phyloP scores from a whole-genome alignment of 2,329 filamentous ascomycete species.

The Paraphaeosphaeria sporulosa region DNA sequence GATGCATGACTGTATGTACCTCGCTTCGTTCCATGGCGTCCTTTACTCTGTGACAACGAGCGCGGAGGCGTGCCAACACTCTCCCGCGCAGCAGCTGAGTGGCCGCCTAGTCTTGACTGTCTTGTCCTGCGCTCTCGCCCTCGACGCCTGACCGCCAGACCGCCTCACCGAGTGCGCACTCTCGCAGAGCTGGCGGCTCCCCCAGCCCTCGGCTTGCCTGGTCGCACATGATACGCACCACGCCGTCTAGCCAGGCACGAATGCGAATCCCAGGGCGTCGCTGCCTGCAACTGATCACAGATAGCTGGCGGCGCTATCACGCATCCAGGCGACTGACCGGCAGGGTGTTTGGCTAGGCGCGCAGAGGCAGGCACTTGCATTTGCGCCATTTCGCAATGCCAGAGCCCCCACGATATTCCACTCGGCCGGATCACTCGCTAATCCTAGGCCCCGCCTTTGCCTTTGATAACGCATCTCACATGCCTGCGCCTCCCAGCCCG shows the following conservation, averaged over 20 bases:
- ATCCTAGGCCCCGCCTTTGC: constrained; percentile 8
- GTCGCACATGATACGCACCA: constrained; percentile 2
- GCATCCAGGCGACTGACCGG: not conserved
- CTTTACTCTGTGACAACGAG: not conserved
- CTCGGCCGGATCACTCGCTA: constrained; percentile 5
- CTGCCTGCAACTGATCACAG: constrained; percentile 2
- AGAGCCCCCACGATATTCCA: constrained; percentile 5
- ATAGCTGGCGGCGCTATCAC: not conserved
- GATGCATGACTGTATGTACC: constrained; percentile 13
- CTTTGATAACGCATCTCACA: constrained; percentile 26
- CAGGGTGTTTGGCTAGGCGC: constrained; percentile 11
- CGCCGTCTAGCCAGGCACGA: constrained; percentile 5
- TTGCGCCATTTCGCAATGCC: constrained; percentile 12
- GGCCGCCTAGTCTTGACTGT: not conserved
- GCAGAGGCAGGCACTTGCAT: constrained; percentile 8
- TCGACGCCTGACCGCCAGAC: constrained; percentile 3
- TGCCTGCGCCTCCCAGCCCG: constrained; percentile 19
- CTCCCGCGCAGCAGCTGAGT: not conserved
- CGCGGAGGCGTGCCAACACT: constrained; percentile 5
- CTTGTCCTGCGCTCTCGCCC: not conserved
- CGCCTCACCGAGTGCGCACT: constrained; percentile 8
- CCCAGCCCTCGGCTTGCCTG: not conserved
- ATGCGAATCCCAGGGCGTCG: not conserved
- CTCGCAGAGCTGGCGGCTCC: constrained; percentile 7
- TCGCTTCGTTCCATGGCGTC: constrained; percentile 3